phyloP scores from a whole-genome alignment of 2,329 filamentous ascomycete genomes.

The Diaporthe ilicicola region DNA sequence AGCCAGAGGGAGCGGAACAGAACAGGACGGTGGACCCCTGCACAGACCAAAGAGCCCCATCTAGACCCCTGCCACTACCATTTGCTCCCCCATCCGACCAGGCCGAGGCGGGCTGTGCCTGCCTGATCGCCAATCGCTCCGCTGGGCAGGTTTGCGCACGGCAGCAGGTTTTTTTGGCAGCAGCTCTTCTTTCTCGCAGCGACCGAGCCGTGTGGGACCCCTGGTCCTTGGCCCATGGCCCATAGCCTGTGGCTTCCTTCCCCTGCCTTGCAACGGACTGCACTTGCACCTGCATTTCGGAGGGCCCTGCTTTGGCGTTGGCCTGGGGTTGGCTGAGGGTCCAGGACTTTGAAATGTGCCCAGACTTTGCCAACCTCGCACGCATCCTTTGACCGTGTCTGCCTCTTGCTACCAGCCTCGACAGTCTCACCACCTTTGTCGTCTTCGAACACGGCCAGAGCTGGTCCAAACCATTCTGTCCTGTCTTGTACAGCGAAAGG shows the following conservation, averaged over 20 bases:
- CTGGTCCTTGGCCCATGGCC: background rate
- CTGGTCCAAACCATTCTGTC: background rate
- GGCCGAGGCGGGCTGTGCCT: slow-evolving; percentile 12
- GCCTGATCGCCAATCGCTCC: slow-evolving; percentile 19
- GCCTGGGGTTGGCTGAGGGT: background rate
- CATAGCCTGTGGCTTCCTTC: background rate
- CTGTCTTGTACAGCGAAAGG: background rate
- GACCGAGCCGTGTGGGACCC: background rate
- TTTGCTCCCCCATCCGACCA: background rate
- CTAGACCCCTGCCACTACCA: background rate
- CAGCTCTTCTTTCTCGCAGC: background rate
- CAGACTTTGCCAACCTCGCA: slow-evolving; percentile 2
- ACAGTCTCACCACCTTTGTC: background rate
- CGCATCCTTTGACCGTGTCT: background rate
- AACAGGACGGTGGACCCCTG: background rate
- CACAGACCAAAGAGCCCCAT: background rate
- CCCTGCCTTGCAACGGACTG: background rate
- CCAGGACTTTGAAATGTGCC: background rate
- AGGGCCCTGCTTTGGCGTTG: background rate
- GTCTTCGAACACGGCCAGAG: background rate
- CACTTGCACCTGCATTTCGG: background rate
- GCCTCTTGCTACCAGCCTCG: background rate
- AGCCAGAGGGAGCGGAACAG: background rate
- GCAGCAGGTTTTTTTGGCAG: background rate
- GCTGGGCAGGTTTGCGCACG: background rate